Evolutionary conservation across 2,329 filamentous ascomycete species (phyloP), one percentile per base, ranked within the genome.

Genomic region (Aspergillus felis): DNA sequence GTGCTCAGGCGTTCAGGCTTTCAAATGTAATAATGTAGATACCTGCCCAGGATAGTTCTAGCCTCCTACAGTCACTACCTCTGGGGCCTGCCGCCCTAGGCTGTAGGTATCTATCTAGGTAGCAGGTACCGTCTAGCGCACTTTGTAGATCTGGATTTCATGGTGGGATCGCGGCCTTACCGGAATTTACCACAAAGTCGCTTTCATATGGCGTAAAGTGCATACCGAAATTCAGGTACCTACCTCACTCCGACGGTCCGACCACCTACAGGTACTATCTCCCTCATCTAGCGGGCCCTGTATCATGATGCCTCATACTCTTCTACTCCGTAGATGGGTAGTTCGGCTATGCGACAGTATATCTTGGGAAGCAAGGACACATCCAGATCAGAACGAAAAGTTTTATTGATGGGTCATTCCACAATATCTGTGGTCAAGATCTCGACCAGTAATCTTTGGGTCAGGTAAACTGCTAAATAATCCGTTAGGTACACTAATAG

Each of bases 121-220:
- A 52, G 28, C 38, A 44, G 52, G 41, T 27, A 38, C 14, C 7
- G 14, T 17, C 42, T 46, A 46, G 42, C 42, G 22, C 42, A 9
- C 42, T 46, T 58, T 51, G 55, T 56, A 60, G 57, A 62, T 58
- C 60, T 59, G 57, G 50, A 56, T 59, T 60, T 58, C 24, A 24
- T 41, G 50, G 44, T 51, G 56, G 48, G 53, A 55, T 61, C 51
- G 54, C 54, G 60, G 57, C 46, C 51, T 52, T 58, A 56, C 54
- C 46, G 53, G 52, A 48, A 27, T 29, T 57, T 52, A 47, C 44
- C 44, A 14, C 28, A 25, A 6, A 25, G 38, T 41, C n/a, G 12
- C 10, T 44, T 20, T 22, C 22, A 44, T 24, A 10, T 22, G 22
- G 20, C 17, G 41, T 22, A 44, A n/a, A 10, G 9, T 9, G 7